These are phyloP conservation scores for Botrytis fragariae DNA, from an alignment of 2,329 filamentous ascomycete species.

Conservation along the genomic window DNA sequence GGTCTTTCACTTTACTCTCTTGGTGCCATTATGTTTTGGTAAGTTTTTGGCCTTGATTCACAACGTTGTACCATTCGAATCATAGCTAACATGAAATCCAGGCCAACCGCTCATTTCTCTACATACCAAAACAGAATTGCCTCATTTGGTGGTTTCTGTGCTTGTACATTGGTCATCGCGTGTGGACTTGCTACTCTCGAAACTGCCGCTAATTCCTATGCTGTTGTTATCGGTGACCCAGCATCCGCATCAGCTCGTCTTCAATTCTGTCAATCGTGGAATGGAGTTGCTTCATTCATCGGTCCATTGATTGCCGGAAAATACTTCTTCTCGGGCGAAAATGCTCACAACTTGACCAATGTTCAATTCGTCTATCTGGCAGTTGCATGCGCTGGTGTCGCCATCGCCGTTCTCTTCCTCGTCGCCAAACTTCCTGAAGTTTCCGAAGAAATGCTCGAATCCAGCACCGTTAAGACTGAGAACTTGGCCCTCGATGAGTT, in stretches of 20 bases:
- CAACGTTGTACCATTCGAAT: background rate
- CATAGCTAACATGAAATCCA: constrained; percentile 56
- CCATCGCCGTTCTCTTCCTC: constrained; percentile 64
- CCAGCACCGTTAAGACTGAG: constrained; percentile 36
- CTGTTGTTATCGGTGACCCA: constrained; percentile 67
- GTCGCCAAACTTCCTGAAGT: constrained; percentile 64
- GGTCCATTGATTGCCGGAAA: constrained; percentile 71
- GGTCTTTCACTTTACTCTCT: constrained; percentile 71
- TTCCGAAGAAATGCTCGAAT: constrained; percentile 44
- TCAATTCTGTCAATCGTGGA: constrained; percentile 71
- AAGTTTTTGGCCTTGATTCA: background rate
- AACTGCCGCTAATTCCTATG: constrained; percentile 73
- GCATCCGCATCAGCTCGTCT: constrained; percentile 72
- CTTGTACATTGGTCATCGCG: constrained; percentile 69
- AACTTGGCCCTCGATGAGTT: constrained; percentile 54
- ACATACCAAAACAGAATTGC: constrained; percentile 50
- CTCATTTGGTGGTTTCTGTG: constrained; percentile 77
- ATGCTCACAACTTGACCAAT: constrained; percentile 66
- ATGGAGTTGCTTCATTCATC: constrained; percentile 70
- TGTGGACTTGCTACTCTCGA: constrained; percentile 75
- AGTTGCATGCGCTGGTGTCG: constrained; percentile 69
- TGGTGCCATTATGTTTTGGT: constrained; percentile 50
- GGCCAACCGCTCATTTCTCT: constrained; percentile 72
- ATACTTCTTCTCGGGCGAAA: constrained; percentile 62
- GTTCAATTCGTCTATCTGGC: constrained; percentile 86